These are phyloP conservation scores for Marsdenia floribunda DNA, from an alignment of 257 asterid genomes.

Conservation along the genomic window DNA sequence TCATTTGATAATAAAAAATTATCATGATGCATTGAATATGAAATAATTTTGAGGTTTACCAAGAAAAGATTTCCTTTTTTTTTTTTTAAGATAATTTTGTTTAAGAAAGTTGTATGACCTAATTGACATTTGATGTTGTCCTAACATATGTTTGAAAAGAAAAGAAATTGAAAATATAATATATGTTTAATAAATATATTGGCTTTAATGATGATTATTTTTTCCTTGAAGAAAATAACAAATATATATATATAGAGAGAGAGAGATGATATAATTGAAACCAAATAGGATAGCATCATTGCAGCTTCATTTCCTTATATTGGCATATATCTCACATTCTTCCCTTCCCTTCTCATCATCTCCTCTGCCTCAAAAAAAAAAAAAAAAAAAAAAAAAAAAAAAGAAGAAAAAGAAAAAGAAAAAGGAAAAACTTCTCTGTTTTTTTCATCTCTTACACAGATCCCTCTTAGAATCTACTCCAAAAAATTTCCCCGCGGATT, in stretches of 20 bases:
- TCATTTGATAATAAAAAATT: not conserved
- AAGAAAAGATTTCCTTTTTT: no score
- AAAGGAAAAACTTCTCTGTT: not conserved
- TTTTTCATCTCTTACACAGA: constrained; percentile 28
- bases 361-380: constrained; percentile 3
- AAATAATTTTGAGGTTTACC: not conserved
- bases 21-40: not conserved
- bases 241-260: no score
- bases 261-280: not conserved
- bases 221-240: not conserved
- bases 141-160: not conserved
- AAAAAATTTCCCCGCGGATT: constrained; percentile 25
- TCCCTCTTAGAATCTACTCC: constrained; percentile 24
- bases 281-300: not conserved
- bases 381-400: no score
- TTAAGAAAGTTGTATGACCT: not conserved
- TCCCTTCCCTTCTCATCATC: constrained; percentile 12
- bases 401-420: no score
- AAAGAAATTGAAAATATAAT: not conserved
- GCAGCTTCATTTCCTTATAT: constrained; percentile 13
- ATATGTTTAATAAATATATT: not conserved
- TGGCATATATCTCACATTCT: constrained; percentile 1
- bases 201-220: not conserved
- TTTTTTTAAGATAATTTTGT: not conserved
- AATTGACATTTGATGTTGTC: not conserved